Evolutionary conservation across 23 red algal species (phyloP), one percentile per base, ranked within the genome.

Genomic region (Gracilaria domingensis): DNA sequence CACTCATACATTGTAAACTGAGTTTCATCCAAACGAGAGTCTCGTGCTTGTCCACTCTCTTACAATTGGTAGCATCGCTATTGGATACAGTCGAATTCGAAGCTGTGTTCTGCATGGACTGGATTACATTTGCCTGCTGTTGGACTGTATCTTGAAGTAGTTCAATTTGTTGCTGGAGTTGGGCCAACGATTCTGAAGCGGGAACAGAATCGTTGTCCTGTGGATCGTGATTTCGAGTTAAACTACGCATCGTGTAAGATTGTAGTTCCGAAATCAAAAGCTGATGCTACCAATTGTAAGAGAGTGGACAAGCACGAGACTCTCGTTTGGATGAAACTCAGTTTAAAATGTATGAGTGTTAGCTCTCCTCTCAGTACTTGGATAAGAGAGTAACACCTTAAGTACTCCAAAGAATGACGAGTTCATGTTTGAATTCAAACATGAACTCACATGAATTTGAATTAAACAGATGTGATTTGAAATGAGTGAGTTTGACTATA

Each of bases 221-320:
- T 2, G 65, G 24, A 70, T 28, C 4, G 23, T 33, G 4, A 33
- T 70, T 70, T 70, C 28, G 23, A 34, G 65, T 70, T 70, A 26
- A 70, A 70, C 65, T 9, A 70, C 65, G 25, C 65, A 70, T 70
- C 13, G 65, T 36, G 35, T 33, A 14, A 33, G 4, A 16, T 4
- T 70, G 35, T 4, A 70, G 13, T 34, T 38, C 23, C 13, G 35
- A 70, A 33, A 16, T 17, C 13, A 34, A 28, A 45, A 28, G 65
- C 65, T 16, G 25, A 70, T 70, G 65, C 65, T 70, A 70, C 65
- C 65, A 70, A 34, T 33, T 70, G 65, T 70, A 70, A 70, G 23
- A 70, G 23, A 58, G 54, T 58, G 54, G 11, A 11, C 42, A 45
- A 45, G 42, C 42, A 11, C 4, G 11, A 45, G 42, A 45, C 11